These are phyloP conservation scores for Wallacemonas collosoma DNA, from an alignment of 208 protist genomes.

Conservation along the genomic window DNA sequence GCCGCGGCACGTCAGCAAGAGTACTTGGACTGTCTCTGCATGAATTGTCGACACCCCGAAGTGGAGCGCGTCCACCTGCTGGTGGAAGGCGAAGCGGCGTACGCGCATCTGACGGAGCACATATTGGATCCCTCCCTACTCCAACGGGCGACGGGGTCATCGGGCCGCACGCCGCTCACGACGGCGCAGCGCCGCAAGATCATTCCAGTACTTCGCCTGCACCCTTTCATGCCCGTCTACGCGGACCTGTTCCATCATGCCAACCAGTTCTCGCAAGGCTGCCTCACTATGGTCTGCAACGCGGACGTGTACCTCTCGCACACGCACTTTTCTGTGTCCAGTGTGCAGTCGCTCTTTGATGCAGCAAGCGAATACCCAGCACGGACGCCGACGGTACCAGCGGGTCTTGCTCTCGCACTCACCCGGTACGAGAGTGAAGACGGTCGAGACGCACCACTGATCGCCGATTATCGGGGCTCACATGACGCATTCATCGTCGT, in stretches of 20 bases:
- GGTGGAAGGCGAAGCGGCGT: slow-evolving; percentile 64
- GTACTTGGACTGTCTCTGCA: slow-evolving; percentile 67
- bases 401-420: slow-evolving; percentile 56
- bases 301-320: slow-evolving; percentile 76
- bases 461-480: slow-evolving; percentile 81
- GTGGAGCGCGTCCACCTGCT: slow-evolving; percentile 62
- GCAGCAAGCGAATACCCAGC: neutral
- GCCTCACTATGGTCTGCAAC: slow-evolving; percentile 85
- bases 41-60: slow-evolving; percentile 50
- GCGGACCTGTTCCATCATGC: slow-evolving; percentile 75
- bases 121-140: slow-evolving; percentile 29
- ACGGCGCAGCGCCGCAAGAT: slow-evolving; percentile 31
- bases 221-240: slow-evolving; percentile 52
- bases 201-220: slow-evolving; percentile 45
- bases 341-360: slow-evolving; percentile 41
- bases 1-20: slow-evolving; percentile 52
- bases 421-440: slow-evolving; percentile 80
- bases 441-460: slow-evolving; percentile 49
- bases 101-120: slow-evolving; percentile 45
- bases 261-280: slow-evolving; percentile 46
- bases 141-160: neutral
- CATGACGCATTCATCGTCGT: slow-evolving; percentile 85
- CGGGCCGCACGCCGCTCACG: neutral
- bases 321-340: slow-evolving; percentile 29
- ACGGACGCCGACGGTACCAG: neutral